Evolutionary conservation across 1,139 yeast species (phyloP).

Genomic region (Sugiyamaella grinbergsii): DNA sequence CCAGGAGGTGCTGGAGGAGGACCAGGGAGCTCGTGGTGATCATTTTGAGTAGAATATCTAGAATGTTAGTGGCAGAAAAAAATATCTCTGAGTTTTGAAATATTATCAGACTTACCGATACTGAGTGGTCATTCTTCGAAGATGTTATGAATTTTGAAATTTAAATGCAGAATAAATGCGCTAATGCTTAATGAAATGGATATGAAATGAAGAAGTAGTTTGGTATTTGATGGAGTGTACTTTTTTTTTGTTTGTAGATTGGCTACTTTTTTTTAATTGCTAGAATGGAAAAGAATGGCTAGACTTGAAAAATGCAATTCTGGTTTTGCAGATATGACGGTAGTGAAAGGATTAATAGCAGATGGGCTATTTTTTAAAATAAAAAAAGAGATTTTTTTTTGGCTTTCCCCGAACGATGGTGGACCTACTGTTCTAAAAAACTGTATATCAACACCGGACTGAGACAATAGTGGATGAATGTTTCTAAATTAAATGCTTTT

Average conservation of each 20-base stretch:
- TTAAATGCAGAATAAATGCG: constrained; percentile 18
- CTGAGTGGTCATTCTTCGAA: constrained; percentile 17
- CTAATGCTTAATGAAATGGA: constrained; percentile 11
- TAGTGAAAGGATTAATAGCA: too few species aligned
- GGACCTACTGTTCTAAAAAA: too few species aligned
- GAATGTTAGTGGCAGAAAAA: constrained; percentile 4
- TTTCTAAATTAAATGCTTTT: too few species aligned
- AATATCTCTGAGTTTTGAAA: neutral
- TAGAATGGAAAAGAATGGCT: neutral
- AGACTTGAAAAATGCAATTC: neutral
- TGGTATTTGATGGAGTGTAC: neutral
- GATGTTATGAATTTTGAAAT: too few species aligned
- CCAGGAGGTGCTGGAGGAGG: constrained; percentile 7
- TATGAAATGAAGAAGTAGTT: too few species aligned
- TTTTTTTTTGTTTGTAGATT: neutral
- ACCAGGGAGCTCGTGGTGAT: neutral
- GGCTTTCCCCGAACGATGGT: too few species aligned
- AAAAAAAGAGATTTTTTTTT: too few species aligned
- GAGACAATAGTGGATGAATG: too few species aligned
- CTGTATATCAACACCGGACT: too few species aligned
- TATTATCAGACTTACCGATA: constrained; percentile 15
- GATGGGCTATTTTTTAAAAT: too few species aligned
- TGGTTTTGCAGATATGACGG: too few species aligned
- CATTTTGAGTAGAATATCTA: constrained; percentile 7
- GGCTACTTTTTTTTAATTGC: neutral